These are phyloP conservation scores for Jatropha podagrica DNA, from an alignment of 441 rosid species.

Conservation along the genomic window DNA sequence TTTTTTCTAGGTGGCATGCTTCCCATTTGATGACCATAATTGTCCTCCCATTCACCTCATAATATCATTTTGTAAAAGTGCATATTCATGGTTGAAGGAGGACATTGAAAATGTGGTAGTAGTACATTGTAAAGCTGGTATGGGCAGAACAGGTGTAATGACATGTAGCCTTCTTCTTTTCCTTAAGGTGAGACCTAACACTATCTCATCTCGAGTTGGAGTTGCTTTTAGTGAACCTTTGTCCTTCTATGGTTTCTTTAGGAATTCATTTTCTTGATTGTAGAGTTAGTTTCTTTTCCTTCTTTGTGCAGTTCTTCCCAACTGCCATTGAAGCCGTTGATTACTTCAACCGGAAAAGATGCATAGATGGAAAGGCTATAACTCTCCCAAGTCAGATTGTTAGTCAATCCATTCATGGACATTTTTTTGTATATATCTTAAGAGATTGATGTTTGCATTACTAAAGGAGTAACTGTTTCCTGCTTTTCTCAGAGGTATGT, in stretches of 20 bases:
- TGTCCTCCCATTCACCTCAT: slow-evolving; percentile 82
- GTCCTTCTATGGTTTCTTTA: slow-evolving; percentile 2
- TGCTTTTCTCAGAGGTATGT: slow-evolving; percentile 60
- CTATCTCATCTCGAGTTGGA: neutral
- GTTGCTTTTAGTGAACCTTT: neutral
- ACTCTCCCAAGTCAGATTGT: slow-evolving; percentile 92
- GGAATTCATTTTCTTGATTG: slow-evolving; percentile 9
- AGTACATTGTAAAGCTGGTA: slow-evolving; percentile 89
- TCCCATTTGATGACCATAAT: slow-evolving; percentile 89
- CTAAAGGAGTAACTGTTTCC: slow-evolving; percentile 11
- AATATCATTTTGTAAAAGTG: slow-evolving; percentile 78
- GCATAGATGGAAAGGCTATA: slow-evolving; percentile 82
- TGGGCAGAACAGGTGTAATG: slow-evolving; percentile 93
- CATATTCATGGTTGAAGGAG: slow-evolving; percentile 85
- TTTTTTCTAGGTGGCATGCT: slow-evolving; percentile 63
- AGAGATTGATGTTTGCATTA: slow-evolving; percentile 12
- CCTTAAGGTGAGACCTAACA: slow-evolving; percentile 55
- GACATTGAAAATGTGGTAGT: slow-evolving; percentile 85
- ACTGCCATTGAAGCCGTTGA: slow-evolving; percentile 69
- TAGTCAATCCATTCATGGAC: slow-evolving; percentile 38
- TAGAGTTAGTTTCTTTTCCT: slow-evolving; percentile 26
- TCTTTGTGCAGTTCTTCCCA: slow-evolving; percentile 64
- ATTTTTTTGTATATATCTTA: slow-evolving; percentile 9
- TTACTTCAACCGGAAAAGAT: slow-evolving; percentile 85
- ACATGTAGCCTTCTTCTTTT: slow-evolving; percentile 75